Evolutionary conservation across 1,284 basidiomycete species (phyloP).

Genomic region (Inonotus obliquus): DNA sequence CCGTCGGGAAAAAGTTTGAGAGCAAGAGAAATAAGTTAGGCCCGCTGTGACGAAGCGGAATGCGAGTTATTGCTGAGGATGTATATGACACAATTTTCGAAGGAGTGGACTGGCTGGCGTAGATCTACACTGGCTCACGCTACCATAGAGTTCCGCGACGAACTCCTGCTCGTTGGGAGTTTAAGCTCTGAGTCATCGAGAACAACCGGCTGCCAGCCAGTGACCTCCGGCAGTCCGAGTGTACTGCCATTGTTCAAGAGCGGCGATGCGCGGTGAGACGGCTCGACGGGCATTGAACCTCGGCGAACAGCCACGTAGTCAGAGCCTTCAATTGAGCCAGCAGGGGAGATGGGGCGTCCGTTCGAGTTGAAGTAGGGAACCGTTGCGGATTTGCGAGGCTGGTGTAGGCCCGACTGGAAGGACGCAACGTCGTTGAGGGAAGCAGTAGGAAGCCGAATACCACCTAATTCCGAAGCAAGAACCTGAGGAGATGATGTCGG

Average conservation of each 20-base stretch:
- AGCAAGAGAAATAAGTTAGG: constrained; percentile 9
- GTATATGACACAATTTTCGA: not conserved
- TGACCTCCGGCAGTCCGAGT: constrained; percentile 33
- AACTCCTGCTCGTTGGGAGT: constrained; percentile 19
- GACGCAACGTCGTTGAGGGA: constrained; percentile 62
- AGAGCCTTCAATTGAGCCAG: not conserved
- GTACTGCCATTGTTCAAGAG: constrained; percentile 8
- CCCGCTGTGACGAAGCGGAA: not conserved
- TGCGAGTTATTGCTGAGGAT: not conserved
- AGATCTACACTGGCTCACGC: constrained; percentile 20
- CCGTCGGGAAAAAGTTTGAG: not conserved
- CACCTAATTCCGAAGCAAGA: constrained; percentile 37
- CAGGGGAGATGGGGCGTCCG: constrained; percentile 18
- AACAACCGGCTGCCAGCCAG: constrained; percentile 38
- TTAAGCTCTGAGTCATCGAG: constrained; percentile 27
- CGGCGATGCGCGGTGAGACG: constrained; percentile 8
- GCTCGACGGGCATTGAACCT: constrained; percentile 26
- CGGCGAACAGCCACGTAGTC: constrained; percentile 15
- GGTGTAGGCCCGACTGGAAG: constrained; percentile 32
- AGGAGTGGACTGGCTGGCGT: constrained; percentile 3
- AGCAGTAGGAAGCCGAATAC: constrained; percentile 65
- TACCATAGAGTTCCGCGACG: constrained; percentile 24
- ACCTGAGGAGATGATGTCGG: constrained; percentile 56
- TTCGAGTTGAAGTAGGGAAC: constrained; percentile 32
- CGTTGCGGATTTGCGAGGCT: constrained; percentile 38